Evolutionary conservation across 306 rosid genomes (phyloP), one percentile per base, ranked within the genome.

Genomic region (Urtica urens): DNA sequence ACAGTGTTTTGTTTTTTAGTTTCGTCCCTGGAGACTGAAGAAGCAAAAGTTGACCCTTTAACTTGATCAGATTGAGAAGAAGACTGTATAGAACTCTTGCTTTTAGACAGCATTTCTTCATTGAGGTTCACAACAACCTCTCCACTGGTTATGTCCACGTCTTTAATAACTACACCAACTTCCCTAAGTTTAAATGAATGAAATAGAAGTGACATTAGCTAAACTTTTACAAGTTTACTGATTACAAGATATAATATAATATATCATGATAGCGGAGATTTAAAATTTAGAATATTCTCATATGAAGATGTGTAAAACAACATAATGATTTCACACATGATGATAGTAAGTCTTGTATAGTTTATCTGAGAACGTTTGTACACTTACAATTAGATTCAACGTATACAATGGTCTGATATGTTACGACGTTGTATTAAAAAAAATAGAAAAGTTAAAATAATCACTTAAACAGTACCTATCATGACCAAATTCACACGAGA

Each of bases 401-500:
- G 27, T 10, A 46, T 28, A 28, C 33, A 28, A 28, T 28, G 10
- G 10, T n/a, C n/a, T n/a, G n/a, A n/a, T n/a, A n/a, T n/a, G n/a
- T n/a, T n/a, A 28, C 10, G 33, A 28, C 33, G 6, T 28, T 28
- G 10, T 28, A 28, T 28, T 4, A 31, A 31, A 31, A 0, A 13
- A 31, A 31, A 13, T 1, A 13, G 37, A 31, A 30, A 54, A 30
- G 33, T 46, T n/a, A 38, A 35, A 22, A 30, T 37, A 35, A 10
- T 7, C 24, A 49, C 10, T 15, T 51, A 49, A 22, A 67, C 65
- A 55, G 42, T 82, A 92, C 99, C 99, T 92, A 66, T 85, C 80
- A 59, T 77, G 88, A 66, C 85, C 99, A 73, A 92, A 79, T 79
- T 85, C 94, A 70, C 87, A 75, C 17, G 74, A 68, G 66, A 92